Evolutionary conservation across 2,329 filamentous ascomycete genomes (phyloP), one percentile per base, ranked within the genome.

Genomic region (Diaporthe eres): DNA sequence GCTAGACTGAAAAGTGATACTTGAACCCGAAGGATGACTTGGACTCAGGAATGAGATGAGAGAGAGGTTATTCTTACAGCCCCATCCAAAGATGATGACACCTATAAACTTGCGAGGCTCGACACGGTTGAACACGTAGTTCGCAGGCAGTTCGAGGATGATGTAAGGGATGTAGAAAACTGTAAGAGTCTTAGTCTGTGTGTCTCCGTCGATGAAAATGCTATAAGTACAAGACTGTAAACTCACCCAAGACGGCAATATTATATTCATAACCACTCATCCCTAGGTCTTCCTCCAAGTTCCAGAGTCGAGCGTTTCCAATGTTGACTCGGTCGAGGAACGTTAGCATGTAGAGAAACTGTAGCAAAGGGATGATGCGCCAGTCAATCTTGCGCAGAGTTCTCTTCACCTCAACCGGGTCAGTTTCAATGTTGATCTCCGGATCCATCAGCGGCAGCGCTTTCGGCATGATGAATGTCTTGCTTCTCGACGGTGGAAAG

Each of bases 261-360:
- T n/a, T n/a, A n/a, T 71, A 71, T 15, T 71, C 4, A n/a, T 71
- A 71, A 4, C 67, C 67, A 2, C 10, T 19, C 67, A 71, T 25
- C 8, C n/a, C 28, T 3, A 71, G 47, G 49, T 71, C 67, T 22
- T 53, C 31, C 67, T 71, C 67, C 34, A 71, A 19, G 47, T 71
- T 49, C 67, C 67, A 71, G 25, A 83, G 78, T 77, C 79, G 77
- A 37, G 81, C 80, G 75, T 85, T 83, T 60, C 80, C 80, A 19
- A 83, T 82, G 70, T 83, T 80, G 53, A 77, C 77, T 9, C 79
- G 74, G 58, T 81, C 81, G 22, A 81, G 76, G 42, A 79, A 79
- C 9, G 80, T 79, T 13, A 81, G 61, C 53, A 79, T 79, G 75
- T 81, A 82, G 4, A 81, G 77, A 9, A 71, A 55, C 47, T 51